Base-by-base conservation (phyloP, 2,329 filamentous ascomycete genomes). In the Karstenula rhodostoma region DNA sequence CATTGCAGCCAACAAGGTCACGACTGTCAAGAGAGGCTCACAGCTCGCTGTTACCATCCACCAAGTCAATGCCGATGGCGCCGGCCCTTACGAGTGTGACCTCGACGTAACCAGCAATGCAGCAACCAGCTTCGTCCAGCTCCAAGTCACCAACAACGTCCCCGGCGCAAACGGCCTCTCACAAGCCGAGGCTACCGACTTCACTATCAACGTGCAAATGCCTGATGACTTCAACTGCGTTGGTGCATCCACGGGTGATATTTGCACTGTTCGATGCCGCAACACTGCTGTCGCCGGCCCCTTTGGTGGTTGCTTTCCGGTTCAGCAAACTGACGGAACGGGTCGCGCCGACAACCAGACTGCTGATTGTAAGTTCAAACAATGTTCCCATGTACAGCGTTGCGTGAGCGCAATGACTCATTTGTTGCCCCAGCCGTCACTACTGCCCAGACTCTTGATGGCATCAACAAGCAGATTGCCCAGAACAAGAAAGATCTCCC, bases 31-130 rank as follows among this genome's bases (percentile, higher is more conserved):
- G 2, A 49, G 54, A 10, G 74, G 75, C 43, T 69, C 67, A 9
- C 65, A 62, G 9, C 61, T 77, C 35, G 65, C 66, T 19, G 74
- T 77, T 53, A 77, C 77, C 9, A 78, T 77, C 40, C 84, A 86
- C 86, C 86, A 88, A 73, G 87, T 90, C 69, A 90, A 90, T 73
- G 82, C 81, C 25, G 88, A 90, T 67, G 88, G 88, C 52, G 87
- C 85, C 54, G 88, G 88, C 2, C 87, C 87, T 0, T 89, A 88
- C 73, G 83, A 81, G 7, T 89, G 87, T 77, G 86, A 86, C 78
- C 86, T 90, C 70, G 88, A 89, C 71, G 75, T 80, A 62, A 87
- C 87, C 53, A 87, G 81, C 58, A 74, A 73, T 42, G 69, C 71
- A 25, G 82, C 80, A 23, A 73, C 80, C 51, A 80, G 81, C 59